Evolutionary conservation across 805 yeast species (phyloP), one percentile per base, ranked within the genome.

Genomic region (Zygosaccharomyces siamensis): DNA sequence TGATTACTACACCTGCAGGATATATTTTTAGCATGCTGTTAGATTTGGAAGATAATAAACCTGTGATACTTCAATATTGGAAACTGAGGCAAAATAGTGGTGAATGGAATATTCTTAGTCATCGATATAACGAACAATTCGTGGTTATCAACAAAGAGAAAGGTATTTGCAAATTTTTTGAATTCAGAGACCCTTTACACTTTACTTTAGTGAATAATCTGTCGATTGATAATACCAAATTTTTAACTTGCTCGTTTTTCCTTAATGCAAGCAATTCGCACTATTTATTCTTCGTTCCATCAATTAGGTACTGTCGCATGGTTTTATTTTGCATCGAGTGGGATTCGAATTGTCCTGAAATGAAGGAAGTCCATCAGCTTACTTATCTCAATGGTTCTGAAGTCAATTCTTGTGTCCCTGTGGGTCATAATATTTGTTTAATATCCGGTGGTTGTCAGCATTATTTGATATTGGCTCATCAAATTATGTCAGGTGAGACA

Each of bases 401-500:
- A 1, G 50, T 57, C 2, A 43, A 55, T n/a, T 52, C 53, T 6
- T 50, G 57, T 26, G 38, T 61, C 5, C 55, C 68, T 18, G 41
- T 59, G 24, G 55, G 60, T 11, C 36, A 43, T 4, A 55, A 57
- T 35, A 54, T 50, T 32, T 46, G 51, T 11, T 30, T 64, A 7
- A 46, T 53, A 1, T 57, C 54, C 32, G 48, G 58, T 4, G 45
- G 40, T 7, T 48, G 43, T 4, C 41, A 45, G 4, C 36, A 60
- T 8, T 46, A 52, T 2, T 26, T 62, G 2, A 50, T 63, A 2
- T 57, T 63, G 7, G 63, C 64, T 2, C 60, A 58, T 37, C 67
- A 64, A 48, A 53, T 64, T 2, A 55, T 62, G 55, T 63, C 67
- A 1, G 69, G 67, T 1, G 67, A 64, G 38, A 52, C 60, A 0